Percentiles rank a stretch among this genome's conserved stretches.
Evolutionary conservation across 331 rosid species (phyloP).

Genomic region (Malus hybrid): DNA sequence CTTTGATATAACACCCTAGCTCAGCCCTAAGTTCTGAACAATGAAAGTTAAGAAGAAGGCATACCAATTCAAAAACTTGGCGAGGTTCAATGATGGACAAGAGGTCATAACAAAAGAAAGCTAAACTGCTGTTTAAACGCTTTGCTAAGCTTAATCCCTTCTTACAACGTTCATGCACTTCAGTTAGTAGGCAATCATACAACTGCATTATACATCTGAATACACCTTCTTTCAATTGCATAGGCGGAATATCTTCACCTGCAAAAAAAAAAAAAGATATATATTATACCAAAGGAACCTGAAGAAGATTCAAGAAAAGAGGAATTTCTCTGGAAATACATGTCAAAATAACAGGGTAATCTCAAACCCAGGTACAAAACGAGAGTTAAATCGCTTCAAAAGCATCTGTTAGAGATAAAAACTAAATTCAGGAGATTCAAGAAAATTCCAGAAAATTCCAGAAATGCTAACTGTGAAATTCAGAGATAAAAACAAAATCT

Average conservation of each 20-base stretch:
- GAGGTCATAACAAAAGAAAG: conserved; percentile 96
- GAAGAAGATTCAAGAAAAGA: conserved; percentile 3
- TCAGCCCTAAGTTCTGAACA: neutral
- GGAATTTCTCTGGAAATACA: neutral
- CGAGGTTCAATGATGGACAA: conserved; percentile 94
- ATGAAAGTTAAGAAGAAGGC: conserved; percentile 18
- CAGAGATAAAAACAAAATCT: neutral
- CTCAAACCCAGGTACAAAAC: neutral
- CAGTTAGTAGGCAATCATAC: conserved; percentile 96
- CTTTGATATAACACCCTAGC: neutral
- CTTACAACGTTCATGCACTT: conserved; percentile 98
- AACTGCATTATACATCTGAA: conserved; percentile 96
- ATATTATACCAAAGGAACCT: conserved; percentile 1
- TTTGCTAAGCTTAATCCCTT: conserved; percentile 94
- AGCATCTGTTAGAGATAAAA: neutral
- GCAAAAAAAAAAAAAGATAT: conserved; percentile 9
- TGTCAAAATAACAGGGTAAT: neutral
- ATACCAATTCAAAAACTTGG: conserved; percentile 96
- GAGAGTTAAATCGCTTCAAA: neutral
- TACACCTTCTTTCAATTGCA: conserved; percentile 97
- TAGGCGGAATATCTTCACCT: conserved; percentile 99
- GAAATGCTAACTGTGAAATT: neutral
- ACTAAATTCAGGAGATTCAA: neutral
- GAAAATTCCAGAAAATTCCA: neutral
- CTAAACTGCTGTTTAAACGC: conserved; percentile 95